phyloP scores from a whole-genome alignment of 805 yeast genomes.

The Sungouiozyma ichnusensis region DNA sequence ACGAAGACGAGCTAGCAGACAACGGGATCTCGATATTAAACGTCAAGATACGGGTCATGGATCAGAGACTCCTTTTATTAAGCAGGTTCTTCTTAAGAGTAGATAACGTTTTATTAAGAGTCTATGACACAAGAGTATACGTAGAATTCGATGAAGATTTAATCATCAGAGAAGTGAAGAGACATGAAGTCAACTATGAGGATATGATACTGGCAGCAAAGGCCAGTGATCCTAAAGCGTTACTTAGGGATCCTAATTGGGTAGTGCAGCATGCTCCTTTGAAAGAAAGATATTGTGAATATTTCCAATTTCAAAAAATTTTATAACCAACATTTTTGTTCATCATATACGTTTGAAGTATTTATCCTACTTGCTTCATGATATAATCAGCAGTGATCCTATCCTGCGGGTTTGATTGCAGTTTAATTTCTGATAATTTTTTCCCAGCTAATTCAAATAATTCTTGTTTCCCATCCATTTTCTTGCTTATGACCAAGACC shows the following conservation, averaged over 20 bases:
- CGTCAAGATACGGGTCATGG: constrained; percentile 84
- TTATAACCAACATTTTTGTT: too few relatives aligned
- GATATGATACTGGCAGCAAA: constrained; percentile 33
- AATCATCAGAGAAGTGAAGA: constrained; percentile 69
- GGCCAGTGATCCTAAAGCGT: constrained; percentile 57
- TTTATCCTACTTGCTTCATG: constrained; percentile 9
- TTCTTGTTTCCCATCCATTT: constrained; percentile 19
- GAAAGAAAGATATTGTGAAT: constrained; percentile 29
- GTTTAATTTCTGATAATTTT: constrained; percentile 29
- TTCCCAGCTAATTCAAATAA: constrained; percentile 31
- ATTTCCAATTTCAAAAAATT: constrained; percentile 16
- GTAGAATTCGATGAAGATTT: constrained; percentile 49
- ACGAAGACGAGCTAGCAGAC: constrained; percentile 94
- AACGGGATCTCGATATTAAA: constrained; percentile 78
- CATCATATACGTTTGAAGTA: too few relatives aligned
- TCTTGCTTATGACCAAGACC: constrained; percentile 32
- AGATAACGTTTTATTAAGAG: constrained; percentile 77
- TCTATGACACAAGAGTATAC: constrained; percentile 76
- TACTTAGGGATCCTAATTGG: constrained; percentile 79
- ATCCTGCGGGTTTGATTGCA: constrained; percentile 27
- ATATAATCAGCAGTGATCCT: constrained; percentile 30
- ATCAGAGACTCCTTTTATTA: constrained; percentile 59
- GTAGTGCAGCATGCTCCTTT: constrained; percentile 53
- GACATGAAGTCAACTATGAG: constrained; percentile 48
- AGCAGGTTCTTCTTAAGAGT: constrained; percentile 77